phyloP scores from a whole-genome alignment of 768 basidiomycete genomes.

The Trametes gibbosa region DNA sequence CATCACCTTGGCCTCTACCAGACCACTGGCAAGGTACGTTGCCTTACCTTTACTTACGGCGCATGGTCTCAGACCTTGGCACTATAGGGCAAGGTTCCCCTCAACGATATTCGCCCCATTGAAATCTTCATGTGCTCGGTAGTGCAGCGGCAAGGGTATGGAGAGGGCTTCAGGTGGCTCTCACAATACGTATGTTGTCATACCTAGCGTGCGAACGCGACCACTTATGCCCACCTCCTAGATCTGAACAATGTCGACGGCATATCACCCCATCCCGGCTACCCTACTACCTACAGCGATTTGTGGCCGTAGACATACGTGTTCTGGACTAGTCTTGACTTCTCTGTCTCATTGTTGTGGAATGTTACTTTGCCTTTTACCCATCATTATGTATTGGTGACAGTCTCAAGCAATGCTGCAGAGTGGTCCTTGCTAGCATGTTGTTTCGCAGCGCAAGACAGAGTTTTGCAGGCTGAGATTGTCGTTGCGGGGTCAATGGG shows the following conservation, averaged over 20 bases:
- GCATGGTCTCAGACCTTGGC: conserved; percentile 6
- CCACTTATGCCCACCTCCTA: background rate
- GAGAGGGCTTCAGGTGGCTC: conserved; percentile 97
- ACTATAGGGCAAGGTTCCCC: conserved; percentile 88
- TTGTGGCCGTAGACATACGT: conserved; percentile 20
- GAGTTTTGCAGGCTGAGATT: no score
- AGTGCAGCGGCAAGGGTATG: conserved; percentile 97
- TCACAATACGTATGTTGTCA: conserved; percentile 83
- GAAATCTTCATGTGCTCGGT: conserved; percentile 99
- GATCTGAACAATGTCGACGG: conserved; percentile 22
- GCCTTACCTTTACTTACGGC: background rate
- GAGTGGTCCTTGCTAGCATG: background rate
- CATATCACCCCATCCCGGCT: background rate
- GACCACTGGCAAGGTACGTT: conserved; percentile 96
- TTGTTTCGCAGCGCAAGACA: background rate
- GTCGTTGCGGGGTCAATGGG: no score
- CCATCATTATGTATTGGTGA: no score
- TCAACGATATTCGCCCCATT: conserved; percentile 95
- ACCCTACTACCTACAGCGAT: conserved; percentile 10
- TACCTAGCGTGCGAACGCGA: no score
- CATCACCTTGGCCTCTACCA: conserved; percentile 95
- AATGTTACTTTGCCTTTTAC: conserved; percentile 18
- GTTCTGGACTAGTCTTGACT: conserved; percentile 17
- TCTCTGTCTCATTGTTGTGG: conserved; percentile 20
- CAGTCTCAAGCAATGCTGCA: no score